A percentile compares a stretch with the other conserved stretches of the same genome.
Evolutionary conservation across 1,139 yeast species (phyloP).

Genomic region (Candida sp.): DNA sequence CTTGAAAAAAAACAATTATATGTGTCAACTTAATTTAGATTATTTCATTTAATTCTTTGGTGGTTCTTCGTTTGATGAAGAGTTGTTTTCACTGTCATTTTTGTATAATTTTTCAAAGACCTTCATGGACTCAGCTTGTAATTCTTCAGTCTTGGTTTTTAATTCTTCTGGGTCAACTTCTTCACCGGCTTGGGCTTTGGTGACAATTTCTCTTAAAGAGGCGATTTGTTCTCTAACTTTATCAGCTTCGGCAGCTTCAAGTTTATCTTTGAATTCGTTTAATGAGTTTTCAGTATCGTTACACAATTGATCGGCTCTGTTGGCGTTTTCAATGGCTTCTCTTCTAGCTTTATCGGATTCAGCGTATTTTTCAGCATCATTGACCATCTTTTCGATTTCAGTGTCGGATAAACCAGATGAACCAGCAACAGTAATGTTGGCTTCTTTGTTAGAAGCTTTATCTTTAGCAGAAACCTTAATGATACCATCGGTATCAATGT

Average conservation of each 20-base stretch:
- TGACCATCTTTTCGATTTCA: conserved; percentile 98
- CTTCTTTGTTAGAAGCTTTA: conserved; percentile 98
- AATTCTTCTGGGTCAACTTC: conserved; percentile 79
- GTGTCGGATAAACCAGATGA: conserved; percentile 95
- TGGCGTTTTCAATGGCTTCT: conserved; percentile 92
- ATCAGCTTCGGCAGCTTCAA: conserved; percentile 84
- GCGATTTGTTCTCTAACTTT: conserved; percentile 76
- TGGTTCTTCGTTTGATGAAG: conserved; percentile 32
- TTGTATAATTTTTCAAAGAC: conserved; percentile 96
- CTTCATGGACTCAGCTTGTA: conserved; percentile 89
- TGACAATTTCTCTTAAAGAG: conserved; percentile 83
- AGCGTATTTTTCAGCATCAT: conserved; percentile 97
- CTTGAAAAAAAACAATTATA: not conserved
- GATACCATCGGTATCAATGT: conserved; percentile 98
- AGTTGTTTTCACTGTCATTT: conserved; percentile 30
- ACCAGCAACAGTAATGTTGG: conserved; percentile 98
- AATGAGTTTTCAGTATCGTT: conserved; percentile 95
- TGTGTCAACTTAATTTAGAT: not conserved
- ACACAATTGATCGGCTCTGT: conserved; percentile 96
- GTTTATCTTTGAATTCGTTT: conserved; percentile 91
- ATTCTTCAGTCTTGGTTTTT: conserved; percentile 91
- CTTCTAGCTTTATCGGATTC: conserved; percentile 95
- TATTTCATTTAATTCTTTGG: conserved; percentile 36
- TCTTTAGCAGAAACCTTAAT: conserved; percentile 98
- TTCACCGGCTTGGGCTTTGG: conserved; percentile 94